A percentile compares a stretch with the other conserved stretches of the same genome.
phyloP scores from a whole-genome alignment of 306 rosid genomes.

The Mimosa bimucronata region DNA sequence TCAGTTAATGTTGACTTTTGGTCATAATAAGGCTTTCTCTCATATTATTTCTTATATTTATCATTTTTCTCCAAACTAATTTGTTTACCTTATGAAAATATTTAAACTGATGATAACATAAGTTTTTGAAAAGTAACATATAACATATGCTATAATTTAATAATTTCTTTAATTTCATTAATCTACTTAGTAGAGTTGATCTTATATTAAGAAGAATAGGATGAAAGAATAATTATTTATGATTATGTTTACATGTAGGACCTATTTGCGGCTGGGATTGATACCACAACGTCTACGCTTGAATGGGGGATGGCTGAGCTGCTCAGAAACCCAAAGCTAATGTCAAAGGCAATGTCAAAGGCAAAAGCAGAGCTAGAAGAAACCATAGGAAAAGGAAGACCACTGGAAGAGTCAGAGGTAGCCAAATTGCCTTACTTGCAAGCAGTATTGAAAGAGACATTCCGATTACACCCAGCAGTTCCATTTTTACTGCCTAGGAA shows the following conservation, averaged over 20 bases:
- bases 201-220: too few relatives aligned
- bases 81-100: too few relatives aligned
- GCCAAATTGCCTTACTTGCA: constrained; percentile 45
- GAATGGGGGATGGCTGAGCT: constrained; percentile 60
- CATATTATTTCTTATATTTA: too few relatives aligned
- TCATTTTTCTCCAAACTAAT: too few relatives aligned
- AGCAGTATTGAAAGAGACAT: constrained; percentile 27
- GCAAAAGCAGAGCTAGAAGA: constrained; percentile 40
- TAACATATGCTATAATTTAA: too few relatives aligned
- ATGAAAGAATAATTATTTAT: background rate
- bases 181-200: too few relatives aligned
- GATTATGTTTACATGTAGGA: constrained; percentile 28
- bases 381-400: constrained; percentile 50
- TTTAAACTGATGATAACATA: too few relatives aligned
- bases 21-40: too few relatives aligned
- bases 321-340: constrained; percentile 37
- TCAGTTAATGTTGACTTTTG: too few relatives aligned
- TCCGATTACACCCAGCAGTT: background rate
- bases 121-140: too few relatives aligned
- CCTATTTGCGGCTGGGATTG: constrained; percentile 49
- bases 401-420: constrained; percentile 50
- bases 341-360: constrained; percentile 41
- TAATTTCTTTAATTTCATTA: too few relatives aligned
- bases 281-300: constrained; percentile 38
- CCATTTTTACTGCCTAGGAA: constrained; percentile 49